phyloP scores from a whole-genome alignment of 2,329 filamentous ascomycete species.

The Paramyrothecium roridum region DNA sequence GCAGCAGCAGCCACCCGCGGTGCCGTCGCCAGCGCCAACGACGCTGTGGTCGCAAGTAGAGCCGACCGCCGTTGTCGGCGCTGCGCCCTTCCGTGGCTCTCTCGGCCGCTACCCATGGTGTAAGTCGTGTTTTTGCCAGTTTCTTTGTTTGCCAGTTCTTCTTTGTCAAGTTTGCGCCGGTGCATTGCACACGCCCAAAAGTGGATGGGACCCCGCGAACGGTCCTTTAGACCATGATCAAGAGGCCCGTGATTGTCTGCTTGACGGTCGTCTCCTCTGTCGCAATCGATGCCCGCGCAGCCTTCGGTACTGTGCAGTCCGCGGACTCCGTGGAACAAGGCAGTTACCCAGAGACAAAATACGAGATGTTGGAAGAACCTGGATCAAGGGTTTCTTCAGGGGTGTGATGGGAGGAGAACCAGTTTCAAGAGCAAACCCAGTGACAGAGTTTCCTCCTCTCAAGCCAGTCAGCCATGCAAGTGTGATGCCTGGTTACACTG shows the following conservation, averaged over 20 bases:
- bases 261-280: neutral
- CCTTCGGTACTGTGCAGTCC: no score
- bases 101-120: neutral
- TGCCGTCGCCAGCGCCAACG: neutral
- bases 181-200: neutral
- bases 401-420: no score
- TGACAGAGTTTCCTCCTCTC: no score
- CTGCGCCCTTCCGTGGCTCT: neutral
- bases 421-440: no score
- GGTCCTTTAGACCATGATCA: neutral
- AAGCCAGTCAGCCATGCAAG: no score
- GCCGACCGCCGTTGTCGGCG: neutral
- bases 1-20: constrained; percentile 7
- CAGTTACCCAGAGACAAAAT: no score
- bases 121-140: no score
- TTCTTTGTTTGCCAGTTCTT: neutral
- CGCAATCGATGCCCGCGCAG: neutral
- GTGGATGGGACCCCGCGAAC: neutral
- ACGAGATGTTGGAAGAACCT: no score
- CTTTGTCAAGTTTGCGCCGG: neutral
- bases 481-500: neutral
- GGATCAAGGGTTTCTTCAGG: no score
- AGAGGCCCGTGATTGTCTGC: neutral
- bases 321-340: no score
- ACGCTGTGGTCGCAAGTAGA: neutral